Evolutionary conservation across 1,284 basidiomycete genomes (phyloP).

Genomic region (Cerrena zonata): DNA sequence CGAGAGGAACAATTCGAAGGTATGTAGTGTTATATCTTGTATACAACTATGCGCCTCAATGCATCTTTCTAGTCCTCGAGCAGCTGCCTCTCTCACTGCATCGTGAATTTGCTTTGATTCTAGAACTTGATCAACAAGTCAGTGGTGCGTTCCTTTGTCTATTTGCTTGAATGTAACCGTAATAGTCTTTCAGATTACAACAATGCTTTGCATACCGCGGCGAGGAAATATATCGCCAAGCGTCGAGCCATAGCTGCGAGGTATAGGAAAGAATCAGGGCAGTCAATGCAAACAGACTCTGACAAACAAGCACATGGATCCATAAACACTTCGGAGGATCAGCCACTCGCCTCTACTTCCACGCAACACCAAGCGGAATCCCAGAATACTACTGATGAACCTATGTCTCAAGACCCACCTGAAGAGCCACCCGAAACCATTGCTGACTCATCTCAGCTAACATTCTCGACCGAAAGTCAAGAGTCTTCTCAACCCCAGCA

Average conservation of each 20-base stretch:
- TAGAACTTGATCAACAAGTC: constrained; percentile 78
- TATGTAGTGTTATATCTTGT: constrained; percentile 8
- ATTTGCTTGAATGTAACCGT: not conserved
- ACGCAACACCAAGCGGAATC: too few species aligned
- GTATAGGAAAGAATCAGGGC: not conserved
- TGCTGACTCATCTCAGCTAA: too few species aligned
- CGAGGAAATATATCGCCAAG: not conserved
- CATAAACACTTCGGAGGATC: too few species aligned
- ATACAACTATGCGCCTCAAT: not conserved
- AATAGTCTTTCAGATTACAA: not conserved
- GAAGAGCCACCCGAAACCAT: too few species aligned
- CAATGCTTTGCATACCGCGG: not conserved
- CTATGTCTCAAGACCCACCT: too few species aligned
- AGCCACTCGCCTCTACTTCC: too few species aligned
- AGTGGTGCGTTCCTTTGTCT: constrained; percentile 39
- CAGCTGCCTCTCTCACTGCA: constrained; percentile 82
- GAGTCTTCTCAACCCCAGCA: too few species aligned
- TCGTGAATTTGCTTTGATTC: constrained; percentile 71
- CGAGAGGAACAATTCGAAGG: constrained; percentile 78
- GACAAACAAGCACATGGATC: too few species aligned
- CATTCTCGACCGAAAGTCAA: not conserved
- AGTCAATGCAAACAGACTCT: not conserved
- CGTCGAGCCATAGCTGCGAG: not conserved
- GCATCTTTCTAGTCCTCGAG: constrained; percentile 59
- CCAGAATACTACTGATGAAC: too few species aligned